These are phyloP conservation scores for Cornus suecica DNA, from an alignment of 148 eudicot species.

Conservation along the genomic window DNA sequence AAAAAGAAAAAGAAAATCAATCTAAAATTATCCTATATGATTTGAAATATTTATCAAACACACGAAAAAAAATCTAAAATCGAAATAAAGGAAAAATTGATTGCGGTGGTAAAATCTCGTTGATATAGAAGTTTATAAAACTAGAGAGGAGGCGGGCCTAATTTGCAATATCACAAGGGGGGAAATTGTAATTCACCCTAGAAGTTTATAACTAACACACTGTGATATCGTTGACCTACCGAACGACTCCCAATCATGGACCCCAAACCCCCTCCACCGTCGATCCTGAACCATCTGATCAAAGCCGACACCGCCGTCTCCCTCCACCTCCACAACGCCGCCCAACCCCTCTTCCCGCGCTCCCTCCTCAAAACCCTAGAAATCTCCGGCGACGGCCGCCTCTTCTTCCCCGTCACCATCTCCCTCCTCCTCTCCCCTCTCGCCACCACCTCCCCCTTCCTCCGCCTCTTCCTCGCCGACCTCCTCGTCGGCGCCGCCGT, in stretches of 20 bases:
- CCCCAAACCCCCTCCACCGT: constrained; percentile 10
- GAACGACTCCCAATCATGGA: neutral
- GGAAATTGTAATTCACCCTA: no score
- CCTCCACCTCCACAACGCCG: constrained; percentile 35
- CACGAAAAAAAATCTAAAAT: no score
- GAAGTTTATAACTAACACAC: no score
- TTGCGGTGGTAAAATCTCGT: no score
- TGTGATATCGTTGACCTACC: neutral
- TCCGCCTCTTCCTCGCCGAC: neutral
- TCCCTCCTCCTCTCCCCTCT: constrained; percentile 35
- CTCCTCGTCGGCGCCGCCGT: constrained; percentile 27
- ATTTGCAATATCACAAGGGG: no score
- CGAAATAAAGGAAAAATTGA: no score
- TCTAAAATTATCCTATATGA: no score
- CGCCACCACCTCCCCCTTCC: constrained; percentile 22
- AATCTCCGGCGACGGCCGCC: constrained; percentile 62
- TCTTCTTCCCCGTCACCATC: constrained; percentile 61
- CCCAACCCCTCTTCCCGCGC: constrained; percentile 45
- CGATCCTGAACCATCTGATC: constrained; percentile 31
- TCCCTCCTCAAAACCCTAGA: constrained; percentile 54
- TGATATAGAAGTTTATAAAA: no score
- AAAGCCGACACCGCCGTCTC: constrained; percentile 38
- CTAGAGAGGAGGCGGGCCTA: no score
- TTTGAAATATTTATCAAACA: no score
- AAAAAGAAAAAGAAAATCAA: no score